These are phyloP conservation scores for Linanthus parryae DNA, from an alignment of 148 eudicot species.

Conservation along the genomic window DNA sequence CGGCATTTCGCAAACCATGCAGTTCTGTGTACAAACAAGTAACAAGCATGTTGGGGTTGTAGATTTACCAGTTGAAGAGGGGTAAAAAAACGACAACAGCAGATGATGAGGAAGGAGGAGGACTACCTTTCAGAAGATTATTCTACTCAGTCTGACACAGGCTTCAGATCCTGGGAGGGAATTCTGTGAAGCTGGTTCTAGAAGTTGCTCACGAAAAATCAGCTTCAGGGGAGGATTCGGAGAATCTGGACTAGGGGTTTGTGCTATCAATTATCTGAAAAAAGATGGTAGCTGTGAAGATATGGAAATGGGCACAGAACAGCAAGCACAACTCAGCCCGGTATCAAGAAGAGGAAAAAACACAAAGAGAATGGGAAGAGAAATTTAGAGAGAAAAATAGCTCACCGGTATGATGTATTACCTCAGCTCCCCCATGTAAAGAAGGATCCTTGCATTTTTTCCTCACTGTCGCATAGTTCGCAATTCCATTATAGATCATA, in stretches of 20 bases:
- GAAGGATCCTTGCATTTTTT: too few relatives aligned
- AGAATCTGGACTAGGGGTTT: constrained; percentile 18
- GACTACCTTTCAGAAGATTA: constrained; percentile 17
- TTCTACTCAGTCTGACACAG: constrained; percentile 22
- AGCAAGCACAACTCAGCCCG: constrained; percentile 58
- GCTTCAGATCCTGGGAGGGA: constrained; percentile 17
- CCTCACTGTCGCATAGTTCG: too few relatives aligned
- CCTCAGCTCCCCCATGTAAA: too few relatives aligned
- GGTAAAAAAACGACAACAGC: constrained; percentile 27
- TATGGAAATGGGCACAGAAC: constrained; percentile 70
- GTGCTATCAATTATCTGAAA: constrained; percentile 14
- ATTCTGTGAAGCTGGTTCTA: constrained; percentile 17
- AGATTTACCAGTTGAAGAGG: constrained; percentile 32
- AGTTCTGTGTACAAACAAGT: background rate
- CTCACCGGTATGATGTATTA: constrained; percentile 38
- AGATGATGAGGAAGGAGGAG: constrained; percentile 17
- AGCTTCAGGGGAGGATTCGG: constrained; percentile 16
- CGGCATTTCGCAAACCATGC: too few relatives aligned
- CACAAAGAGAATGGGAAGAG: constrained; percentile 94
- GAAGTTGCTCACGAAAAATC: constrained; percentile 14
- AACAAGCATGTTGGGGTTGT: background rate
- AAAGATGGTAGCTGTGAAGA: constrained; percentile 27
- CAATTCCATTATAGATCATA: too few relatives aligned
- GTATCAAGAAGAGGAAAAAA: constrained; percentile 73
- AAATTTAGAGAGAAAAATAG: constrained; percentile 50